Evolutionary conservation across 176 grass and related monocot genomes (phyloP).

Genomic region (Secale cereale): DNA sequence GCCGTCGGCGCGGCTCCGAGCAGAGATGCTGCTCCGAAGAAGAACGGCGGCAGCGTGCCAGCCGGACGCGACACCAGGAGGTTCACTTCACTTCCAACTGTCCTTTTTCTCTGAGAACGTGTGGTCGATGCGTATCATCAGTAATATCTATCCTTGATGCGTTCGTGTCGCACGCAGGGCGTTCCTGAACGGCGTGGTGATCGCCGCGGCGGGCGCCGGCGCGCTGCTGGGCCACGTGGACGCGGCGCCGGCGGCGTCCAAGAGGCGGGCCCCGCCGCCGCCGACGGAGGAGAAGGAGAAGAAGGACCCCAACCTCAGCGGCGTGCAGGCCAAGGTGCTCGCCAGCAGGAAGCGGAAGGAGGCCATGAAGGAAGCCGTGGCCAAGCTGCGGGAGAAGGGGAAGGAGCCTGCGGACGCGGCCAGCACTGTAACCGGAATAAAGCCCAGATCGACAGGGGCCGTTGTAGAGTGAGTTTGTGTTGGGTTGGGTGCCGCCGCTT

Average conservation of each 20-base stretch:
- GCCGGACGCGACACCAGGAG: slow-evolving; percentile 27
- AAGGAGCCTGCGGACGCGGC: slow-evolving; percentile 20
- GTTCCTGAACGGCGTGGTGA: slow-evolving; percentile 43
- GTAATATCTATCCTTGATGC: too few species aligned
- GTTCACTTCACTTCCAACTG: not conserved
- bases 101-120: not conserved
- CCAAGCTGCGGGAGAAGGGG: slow-evolving; percentile 76
- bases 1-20: not conserved
- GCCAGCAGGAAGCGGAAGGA: slow-evolving; percentile 89
- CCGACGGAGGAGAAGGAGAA: slow-evolving; percentile 34
- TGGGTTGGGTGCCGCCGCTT: not conserved
- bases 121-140: too few species aligned
- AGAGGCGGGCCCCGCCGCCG: slow-evolving; percentile 44
- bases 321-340: slow-evolving; percentile 61
- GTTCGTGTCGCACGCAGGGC: slow-evolving; percentile 1
- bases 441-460: not conserved
- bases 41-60: not conserved
- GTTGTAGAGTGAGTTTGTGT: not conserved
- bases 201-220: slow-evolving; percentile 31
- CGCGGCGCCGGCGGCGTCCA: slow-evolving; percentile 50
- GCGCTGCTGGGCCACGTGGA: slow-evolving; percentile 28
- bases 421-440: not conserved
- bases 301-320: slow-evolving; percentile 66
- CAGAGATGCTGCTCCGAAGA: slow-evolving; percentile 3
- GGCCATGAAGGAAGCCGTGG: slow-evolving; percentile 79